phyloP scores from a whole-genome alignment of 2,329 filamentous ascomycete genomes.

The Cladosporium sp. region DNA sequence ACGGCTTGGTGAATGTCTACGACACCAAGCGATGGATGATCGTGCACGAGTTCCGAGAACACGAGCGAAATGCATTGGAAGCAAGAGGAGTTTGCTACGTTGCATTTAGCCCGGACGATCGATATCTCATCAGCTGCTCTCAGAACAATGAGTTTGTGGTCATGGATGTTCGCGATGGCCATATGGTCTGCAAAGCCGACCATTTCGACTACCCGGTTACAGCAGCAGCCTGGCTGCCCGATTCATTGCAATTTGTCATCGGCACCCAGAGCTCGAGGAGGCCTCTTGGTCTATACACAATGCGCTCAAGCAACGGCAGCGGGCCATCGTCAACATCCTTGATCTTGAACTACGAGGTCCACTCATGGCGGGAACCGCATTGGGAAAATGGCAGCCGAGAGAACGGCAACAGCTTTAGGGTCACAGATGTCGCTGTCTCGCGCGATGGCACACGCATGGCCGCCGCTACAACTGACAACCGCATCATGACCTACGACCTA shows the following conservation, averaged over 20 bases:
- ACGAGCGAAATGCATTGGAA: constrained; percentile 28
- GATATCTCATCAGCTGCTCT: constrained; percentile 78
- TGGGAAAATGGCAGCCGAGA: constrained; percentile 24
- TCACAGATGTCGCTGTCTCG: constrained; percentile 83
- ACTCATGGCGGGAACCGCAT: constrained; percentile 49
- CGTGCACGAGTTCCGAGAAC: constrained; percentile 48
- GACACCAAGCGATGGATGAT: constrained; percentile 70
- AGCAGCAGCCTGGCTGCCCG: constrained; percentile 82
- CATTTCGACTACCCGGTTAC: constrained; percentile 83
- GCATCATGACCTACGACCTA: constrained; percentile 81
- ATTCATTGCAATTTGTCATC: constrained; percentile 75
- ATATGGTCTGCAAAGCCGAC: constrained; percentile 62
- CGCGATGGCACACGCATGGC: constrained; percentile 77
- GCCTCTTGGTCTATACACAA: constrained; percentile 61
- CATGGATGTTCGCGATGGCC: constrained; percentile 47
- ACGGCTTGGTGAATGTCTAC: constrained; percentile 77
- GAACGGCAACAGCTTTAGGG: constrained; percentile 64
- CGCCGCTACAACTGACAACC: constrained; percentile 68
- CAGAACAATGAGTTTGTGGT: constrained; percentile 39
- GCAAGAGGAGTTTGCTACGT: constrained; percentile 70
- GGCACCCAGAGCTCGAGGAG: constrained; percentile 69
- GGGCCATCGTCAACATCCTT: constrained; percentile 14
- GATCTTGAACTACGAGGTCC: constrained; percentile 32
- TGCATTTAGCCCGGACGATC: constrained; percentile 90
- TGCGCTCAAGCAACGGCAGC: constrained; percentile 21